These are phyloP conservation scores for Cyathus striatus DNA, from an alignment of 768 basidiomycete genomes.

Conservation along the genomic window DNA sequence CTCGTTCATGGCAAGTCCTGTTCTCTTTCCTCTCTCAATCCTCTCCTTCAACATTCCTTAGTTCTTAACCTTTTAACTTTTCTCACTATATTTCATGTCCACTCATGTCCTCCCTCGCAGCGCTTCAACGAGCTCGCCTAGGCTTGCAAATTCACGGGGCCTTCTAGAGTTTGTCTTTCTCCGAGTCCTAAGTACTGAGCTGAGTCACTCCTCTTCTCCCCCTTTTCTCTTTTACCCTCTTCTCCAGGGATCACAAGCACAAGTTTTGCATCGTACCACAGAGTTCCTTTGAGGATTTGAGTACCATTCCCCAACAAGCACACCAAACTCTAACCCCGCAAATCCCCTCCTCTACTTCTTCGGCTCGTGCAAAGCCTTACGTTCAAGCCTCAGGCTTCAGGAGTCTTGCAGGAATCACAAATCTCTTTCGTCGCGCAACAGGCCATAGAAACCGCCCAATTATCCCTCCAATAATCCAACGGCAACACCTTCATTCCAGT, in stretches of 20 bases:
- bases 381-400: no score
- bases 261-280: conserved; percentile 69
- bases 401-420: conserved; percentile 27
- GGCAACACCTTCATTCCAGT: conserved; percentile 24
- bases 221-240: conserved; percentile 1
- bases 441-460: conserved; percentile 20
- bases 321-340: neutral
- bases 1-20: no score
- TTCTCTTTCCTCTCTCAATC: no score
- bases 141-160: conserved; percentile 59
- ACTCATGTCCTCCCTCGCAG: conserved; percentile 49
- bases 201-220: neutral
- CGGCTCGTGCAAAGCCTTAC: conserved; percentile 13
- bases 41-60: no score
- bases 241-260: conserved; percentile 68
- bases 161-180: conserved; percentile 49
- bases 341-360: conserved; percentile 8
- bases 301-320: conserved; percentile 40
- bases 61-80: conserved; percentile 5
- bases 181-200: no score
- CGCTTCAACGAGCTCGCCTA: conserved; percentile 66
- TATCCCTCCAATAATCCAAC: conserved; percentile 14
- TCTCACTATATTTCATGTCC: conserved; percentile 11
- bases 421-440: conserved; percentile 33
- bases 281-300: conserved; percentile 65